These are phyloP conservation scores for Gloeopeniophorella convolvens DNA, from an alignment of 768 basidiomycete species.

Conservation along the genomic window DNA sequence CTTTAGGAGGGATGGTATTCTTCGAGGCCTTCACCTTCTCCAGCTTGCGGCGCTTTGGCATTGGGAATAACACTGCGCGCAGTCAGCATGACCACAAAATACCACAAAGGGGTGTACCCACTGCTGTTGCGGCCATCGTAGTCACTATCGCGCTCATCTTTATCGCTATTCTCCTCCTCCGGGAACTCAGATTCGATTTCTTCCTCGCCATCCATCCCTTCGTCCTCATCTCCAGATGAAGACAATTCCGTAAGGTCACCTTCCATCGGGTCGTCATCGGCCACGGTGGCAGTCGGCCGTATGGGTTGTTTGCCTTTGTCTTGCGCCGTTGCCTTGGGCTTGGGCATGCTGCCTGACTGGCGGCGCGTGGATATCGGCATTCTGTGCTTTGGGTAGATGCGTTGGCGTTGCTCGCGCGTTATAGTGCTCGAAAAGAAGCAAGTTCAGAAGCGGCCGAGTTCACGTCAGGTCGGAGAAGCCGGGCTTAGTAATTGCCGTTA, in stretches of 20 bases:
- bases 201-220: neutral
- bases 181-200: neutral
- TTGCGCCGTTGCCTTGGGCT: neutral
- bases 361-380: conserved; percentile 15
- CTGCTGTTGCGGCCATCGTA: neutral
- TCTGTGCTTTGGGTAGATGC: neutral
- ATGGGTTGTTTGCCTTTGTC: neutral
- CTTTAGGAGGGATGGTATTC: neutral
- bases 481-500: too few relatives aligned
- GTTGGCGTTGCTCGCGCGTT: neutral
- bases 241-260: conserved; percentile 1
- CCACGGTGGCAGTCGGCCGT: neutral
- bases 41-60: conserved; percentile 8
- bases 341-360: neutral
- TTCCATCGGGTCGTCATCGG: conserved; percentile 4
- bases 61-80: neutral
- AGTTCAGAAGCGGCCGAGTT: neutral
- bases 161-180: neutral
- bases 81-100: neutral
- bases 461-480: too few relatives aligned
- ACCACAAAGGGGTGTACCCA: neutral
- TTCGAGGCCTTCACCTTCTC: neutral
- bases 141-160: neutral
- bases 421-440: neutral
- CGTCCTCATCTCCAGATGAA: neutral